A percentile compares a stretch with the other conserved stretches of the same genome.
phyloP scores from a whole-genome alignment of 257 asterid genomes.

The Penstemon eatonii region DNA sequence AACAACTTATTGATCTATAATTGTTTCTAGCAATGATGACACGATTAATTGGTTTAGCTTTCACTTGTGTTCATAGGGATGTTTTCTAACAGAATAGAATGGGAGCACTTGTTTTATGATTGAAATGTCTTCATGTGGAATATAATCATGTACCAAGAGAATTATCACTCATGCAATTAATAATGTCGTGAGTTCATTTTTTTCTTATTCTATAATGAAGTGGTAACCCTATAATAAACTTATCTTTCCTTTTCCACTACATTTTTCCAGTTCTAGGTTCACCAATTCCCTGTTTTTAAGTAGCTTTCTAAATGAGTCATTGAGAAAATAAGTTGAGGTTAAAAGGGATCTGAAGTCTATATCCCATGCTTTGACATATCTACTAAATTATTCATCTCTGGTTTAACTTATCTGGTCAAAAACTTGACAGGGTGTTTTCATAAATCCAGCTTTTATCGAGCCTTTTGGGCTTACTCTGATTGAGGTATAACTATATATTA shows the following conservation, averaged over 20 bases:
- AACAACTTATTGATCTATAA: slow-evolving; percentile 2
- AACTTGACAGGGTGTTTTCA: slow-evolving; percentile 88
- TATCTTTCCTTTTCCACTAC: neutral
- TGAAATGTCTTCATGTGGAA: neutral
- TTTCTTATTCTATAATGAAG: neutral
- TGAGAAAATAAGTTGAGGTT: neutral
- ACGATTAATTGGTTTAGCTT: neutral
- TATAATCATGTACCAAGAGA: too few species aligned
- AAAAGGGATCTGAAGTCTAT: neutral
- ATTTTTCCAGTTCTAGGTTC: neutral
- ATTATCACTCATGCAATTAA: neutral
- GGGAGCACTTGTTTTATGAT: neutral
- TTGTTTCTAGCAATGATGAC: slow-evolving; percentile 1
- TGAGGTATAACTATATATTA: slow-evolving; percentile 60
- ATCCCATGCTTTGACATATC: slow-evolving; percentile 13
- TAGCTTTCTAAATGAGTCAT: neutral
- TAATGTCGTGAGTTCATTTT: neutral
- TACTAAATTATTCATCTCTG: slow-evolving; percentile 3
- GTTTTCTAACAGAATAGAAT: neutral
- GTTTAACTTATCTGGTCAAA: slow-evolving; percentile 18
- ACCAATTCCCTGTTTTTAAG: neutral
- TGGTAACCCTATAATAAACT: neutral
- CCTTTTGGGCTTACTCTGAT: slow-evolving; percentile 99
- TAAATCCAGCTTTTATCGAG: slow-evolving; percentile 96
- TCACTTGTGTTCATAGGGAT: neutral